phyloP scores from a whole-genome alignment of 2,329 filamentous ascomycete genomes.

The Fusarium pseudonygamai region DNA sequence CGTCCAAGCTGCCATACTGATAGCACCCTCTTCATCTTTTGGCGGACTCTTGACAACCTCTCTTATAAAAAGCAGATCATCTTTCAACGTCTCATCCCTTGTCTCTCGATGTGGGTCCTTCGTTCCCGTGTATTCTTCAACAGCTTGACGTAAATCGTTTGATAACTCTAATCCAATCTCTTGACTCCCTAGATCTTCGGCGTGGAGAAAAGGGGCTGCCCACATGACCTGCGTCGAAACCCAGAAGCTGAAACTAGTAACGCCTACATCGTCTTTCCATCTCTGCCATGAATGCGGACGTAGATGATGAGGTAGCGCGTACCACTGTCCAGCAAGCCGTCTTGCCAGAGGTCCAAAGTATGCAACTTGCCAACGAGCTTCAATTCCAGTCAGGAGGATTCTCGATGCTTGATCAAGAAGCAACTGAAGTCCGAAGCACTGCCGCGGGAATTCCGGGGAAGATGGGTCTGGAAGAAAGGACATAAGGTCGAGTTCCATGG shows the following conservation, averaged over 20 bases:
- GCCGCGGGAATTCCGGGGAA: background rate
- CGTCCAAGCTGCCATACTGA: background rate
- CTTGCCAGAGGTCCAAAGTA: background rate
- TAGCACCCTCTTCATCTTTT: rapidly evolving
- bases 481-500: background rate
- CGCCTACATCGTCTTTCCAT: background rate
- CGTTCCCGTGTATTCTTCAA: background rate
- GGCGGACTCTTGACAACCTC: background rate
- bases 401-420: background rate
- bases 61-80: background rate
- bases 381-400: background rate
- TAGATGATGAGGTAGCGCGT: background rate
- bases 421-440: background rate
- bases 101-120: background rate
- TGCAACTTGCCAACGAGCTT: background rate
- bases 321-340: background rate
- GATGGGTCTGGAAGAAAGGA: background rate
- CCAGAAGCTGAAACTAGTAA: background rate
- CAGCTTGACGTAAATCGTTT: background rate
- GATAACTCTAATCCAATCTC: background rate
- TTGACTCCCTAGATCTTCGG: slow-evolving; percentile 9
- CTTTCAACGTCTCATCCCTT: background rate
- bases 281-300: background rate
- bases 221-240: background rate
- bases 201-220: slow-evolving; percentile 5